These are phyloP conservation scores for Fusarium udum DNA, from an alignment of 2,329 filamentous ascomycete species.

Conservation along the genomic window DNA sequence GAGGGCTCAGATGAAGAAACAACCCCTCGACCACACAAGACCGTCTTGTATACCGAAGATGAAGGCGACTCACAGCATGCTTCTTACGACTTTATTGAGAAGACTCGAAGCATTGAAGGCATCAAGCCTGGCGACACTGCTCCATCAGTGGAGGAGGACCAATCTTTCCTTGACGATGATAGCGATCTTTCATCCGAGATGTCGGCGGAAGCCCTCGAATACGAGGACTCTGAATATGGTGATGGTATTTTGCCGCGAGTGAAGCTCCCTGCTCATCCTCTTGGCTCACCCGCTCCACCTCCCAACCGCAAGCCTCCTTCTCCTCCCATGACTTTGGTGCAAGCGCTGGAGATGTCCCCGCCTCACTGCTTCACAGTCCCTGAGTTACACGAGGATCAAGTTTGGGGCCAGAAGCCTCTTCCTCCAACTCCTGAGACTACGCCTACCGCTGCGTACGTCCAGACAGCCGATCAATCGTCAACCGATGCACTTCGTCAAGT, in stretches of 20 bases:
- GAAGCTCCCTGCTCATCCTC: constrained; percentile 48
- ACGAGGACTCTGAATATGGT: constrained; percentile 54
- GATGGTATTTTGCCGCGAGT: constrained; percentile 26
- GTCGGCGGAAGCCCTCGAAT: constrained; percentile 59
- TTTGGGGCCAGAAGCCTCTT: constrained; percentile 41
- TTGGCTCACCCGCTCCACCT: constrained; percentile 45
- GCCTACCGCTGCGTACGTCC: constrained; percentile 53
- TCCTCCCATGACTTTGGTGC: constrained; percentile 41
- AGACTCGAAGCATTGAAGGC: constrained; percentile 61
- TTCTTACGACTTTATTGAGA: constrained; percentile 65
- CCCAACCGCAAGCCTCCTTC: constrained; percentile 46
- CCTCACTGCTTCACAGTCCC: constrained; percentile 38
- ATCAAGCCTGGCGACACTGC: constrained; percentile 51
- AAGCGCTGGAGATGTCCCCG: constrained; percentile 42
- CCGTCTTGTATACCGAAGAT: constrained; percentile 21
- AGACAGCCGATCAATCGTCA: constrained; percentile 43
- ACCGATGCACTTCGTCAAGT: constrained; percentile 51
- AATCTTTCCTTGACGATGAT: constrained; percentile 61
- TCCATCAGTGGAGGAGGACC: constrained; percentile 45
- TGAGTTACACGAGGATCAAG: constrained; percentile 39
- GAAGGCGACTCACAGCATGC: constrained; percentile 47
- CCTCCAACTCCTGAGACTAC: constrained; percentile 59
- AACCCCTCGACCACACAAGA: constrained; percentile 37
- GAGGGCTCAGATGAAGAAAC: constrained; percentile 57
- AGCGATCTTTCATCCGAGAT: constrained; percentile 72